Base-by-base conservation (phyloP, 2,329 filamentous ascomycete genomes). In the Colletotrichum tanaceti region DNA sequence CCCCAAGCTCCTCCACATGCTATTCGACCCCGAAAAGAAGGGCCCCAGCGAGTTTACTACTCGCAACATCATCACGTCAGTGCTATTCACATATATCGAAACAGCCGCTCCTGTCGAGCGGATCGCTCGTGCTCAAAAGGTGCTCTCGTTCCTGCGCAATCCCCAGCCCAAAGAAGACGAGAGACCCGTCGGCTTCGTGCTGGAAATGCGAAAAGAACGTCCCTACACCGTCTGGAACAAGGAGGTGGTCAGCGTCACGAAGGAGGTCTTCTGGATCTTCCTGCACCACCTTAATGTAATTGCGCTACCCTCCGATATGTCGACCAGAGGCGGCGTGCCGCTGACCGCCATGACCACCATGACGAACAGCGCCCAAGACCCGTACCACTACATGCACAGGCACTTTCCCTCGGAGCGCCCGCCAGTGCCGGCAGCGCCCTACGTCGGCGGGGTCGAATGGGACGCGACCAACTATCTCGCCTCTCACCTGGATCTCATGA, bases 221-320 rank as follows among this genome's bases (percentile, higher is more conserved):
- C 95, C 95, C 0, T 99, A 98, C 79, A 91, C 93, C 41, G 88
- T 97, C 3, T 99, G 95, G 95, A 93, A 91, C 80, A 96, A 94
- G 79, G 96, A 99, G 80, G 89, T 95, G 20, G 90, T 91, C 68
- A 94, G 92, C 74, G 95, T 98, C 55, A 97, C 94, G 49, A 98
- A 98, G 79, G 95, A 99, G 78, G 95, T 98, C 35, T 99, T 99
- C 78, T 99, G 95, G 95, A 98, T 98, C 77, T 99, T 98, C 82
- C 85, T 98, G 62, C 95, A 98, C 79, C 92, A 97, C 73, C 85
- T 97, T 66, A 98, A 98, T 74, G 90, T 98, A 53, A 87, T 98
- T 44, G 86, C 93, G 24, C 79, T 92, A 41, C 87, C 90, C 1
- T 75, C 80, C 41, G 82, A 83, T 52, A 79, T 79, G 73, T 77